phyloP scores from a whole-genome alignment of 192 early-diverging fungal species.

The Coemansia sp. region DNA sequence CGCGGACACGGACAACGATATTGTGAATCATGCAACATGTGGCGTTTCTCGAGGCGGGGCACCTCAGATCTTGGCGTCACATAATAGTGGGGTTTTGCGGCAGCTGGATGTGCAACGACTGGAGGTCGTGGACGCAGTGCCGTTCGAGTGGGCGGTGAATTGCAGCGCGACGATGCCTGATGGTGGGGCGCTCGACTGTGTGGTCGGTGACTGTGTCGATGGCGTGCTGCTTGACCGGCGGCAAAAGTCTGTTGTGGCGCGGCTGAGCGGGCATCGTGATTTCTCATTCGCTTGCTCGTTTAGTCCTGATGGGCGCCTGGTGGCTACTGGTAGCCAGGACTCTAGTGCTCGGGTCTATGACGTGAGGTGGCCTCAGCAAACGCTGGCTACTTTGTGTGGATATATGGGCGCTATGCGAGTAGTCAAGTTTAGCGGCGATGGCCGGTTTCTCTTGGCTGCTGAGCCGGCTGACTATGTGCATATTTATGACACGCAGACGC shows the following conservation, averaged over 20 bases:
- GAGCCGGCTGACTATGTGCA: constrained; percentile 58
- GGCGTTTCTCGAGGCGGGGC: constrained; percentile 4
- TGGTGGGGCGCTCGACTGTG: constrained; percentile 36
- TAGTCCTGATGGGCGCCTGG: constrained; percentile 45
- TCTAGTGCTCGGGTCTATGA: constrained; percentile 53
- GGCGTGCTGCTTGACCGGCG: constrained; percentile 36
- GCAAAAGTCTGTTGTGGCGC: constrained; percentile 2
- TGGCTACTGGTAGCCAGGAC: constrained; percentile 59
- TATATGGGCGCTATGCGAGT: constrained; percentile 51
- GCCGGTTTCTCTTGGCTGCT: constrained; percentile 42
- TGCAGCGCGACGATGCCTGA: constrained; percentile 33
- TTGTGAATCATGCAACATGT: constrained; percentile 45
- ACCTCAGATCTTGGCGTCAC: constrained; percentile 20
- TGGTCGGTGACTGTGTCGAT: constrained; percentile 47
- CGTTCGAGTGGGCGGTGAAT: constrained; percentile 50
- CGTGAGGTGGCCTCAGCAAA: constrained; percentile 31
- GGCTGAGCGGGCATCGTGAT: constrained; percentile 46
- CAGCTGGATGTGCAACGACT: constrained; percentile 20
- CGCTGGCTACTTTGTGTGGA: constrained; percentile 37
- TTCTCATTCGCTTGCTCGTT: constrained; percentile 49
- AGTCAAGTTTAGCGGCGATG: constrained; percentile 44
- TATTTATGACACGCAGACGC: constrained; percentile 33
- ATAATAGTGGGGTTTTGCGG: constrained; percentile 32
- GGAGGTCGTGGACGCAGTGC: not conserved
- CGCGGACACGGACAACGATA: constrained; percentile 21